Conservation (phyloP, 257 asterid genomes). For the Solanum clarkiae region DNA sequence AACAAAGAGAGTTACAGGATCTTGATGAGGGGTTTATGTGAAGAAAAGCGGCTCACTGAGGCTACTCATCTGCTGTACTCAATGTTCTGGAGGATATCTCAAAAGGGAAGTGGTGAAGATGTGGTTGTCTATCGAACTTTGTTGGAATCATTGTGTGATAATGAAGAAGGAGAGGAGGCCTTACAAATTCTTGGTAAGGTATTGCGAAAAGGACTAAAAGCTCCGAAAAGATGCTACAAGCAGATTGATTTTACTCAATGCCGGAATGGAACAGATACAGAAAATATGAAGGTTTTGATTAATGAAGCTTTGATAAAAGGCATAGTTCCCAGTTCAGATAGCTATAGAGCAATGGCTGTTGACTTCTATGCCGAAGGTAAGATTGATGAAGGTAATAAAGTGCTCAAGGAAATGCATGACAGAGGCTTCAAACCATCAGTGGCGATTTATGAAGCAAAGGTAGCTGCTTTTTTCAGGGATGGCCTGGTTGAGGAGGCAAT, state of each 20-base stretch:
- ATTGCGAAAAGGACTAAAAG: conserved; percentile 69
- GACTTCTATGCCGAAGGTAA: conserved; percentile 67
- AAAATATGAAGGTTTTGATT: conserved; percentile 36
- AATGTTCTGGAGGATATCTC: conserved; percentile 83
- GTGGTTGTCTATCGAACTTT: conserved; percentile 56
- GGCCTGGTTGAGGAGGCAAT: conserved; percentile 49
- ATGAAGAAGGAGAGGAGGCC: conserved; percentile 62
- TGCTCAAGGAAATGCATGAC: conserved; percentile 43
- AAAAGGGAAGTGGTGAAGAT: conserved; percentile 72
- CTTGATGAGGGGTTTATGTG: conserved; percentile 84
- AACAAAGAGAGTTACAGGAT: conserved; percentile 56
- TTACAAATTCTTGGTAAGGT: conserved; percentile 51
- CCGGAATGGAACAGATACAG: conserved; percentile 14
- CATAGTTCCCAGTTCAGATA: conserved; percentile 51
- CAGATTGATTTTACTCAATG: conserved; percentile 38
- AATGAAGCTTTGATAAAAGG: conserved; percentile 59
- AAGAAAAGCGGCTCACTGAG: conserved; percentile 52
- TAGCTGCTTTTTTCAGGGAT: conserved; percentile 32
- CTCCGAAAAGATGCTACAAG: conserved; percentile 44
- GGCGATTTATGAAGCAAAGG: conserved; percentile 54
- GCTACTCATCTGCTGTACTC: conserved; percentile 73
- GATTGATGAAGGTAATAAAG: conserved; percentile 48
- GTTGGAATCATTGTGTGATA: conserved; percentile 69
- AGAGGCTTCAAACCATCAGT: conserved; percentile 44
- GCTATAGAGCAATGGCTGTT: conserved; percentile 50